Evolutionary conservation across 140 eudicot species (phyloP).

Genomic region (Artemisia princeps): DNA sequence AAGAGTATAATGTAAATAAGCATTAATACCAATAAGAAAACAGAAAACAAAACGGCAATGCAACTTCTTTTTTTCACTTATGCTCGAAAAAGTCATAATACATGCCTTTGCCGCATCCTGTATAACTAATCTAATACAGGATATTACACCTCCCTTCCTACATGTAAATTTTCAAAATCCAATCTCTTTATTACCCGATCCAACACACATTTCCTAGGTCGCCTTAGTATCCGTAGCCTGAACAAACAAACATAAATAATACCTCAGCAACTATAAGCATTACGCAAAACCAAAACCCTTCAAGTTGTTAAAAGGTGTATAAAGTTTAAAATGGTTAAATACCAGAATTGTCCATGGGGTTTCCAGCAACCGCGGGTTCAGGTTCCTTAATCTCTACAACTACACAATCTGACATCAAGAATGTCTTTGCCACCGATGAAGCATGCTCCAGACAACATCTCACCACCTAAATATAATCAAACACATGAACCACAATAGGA

Average conservation of each 20-base stretch:
- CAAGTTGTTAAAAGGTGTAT: too few species aligned
- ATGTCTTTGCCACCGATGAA: conserved; percentile 83
- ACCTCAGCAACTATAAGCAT: neutral
- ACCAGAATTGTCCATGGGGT: conserved; percentile 91
- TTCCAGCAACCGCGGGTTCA: conserved; percentile 52
- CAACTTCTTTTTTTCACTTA: neutral
- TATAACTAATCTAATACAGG: neutral
- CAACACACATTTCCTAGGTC: neutral
- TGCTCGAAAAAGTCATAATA: conserved; percentile 4
- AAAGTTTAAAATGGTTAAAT: neutral
- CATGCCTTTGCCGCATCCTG: conserved; percentile 12
- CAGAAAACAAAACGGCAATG: neutral
- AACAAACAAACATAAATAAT: neutral
- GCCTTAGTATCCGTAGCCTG: conserved; percentile 42
- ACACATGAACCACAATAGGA: neutral
- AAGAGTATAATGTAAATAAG: too few species aligned
- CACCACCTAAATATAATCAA: conserved; percentile 48
- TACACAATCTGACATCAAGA: conserved; percentile 88
- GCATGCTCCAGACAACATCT: conserved; percentile 93
- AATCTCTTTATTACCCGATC: neutral
- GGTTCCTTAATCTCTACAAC: conserved; percentile 95
- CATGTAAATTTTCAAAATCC: neutral
- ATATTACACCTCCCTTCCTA: neutral
- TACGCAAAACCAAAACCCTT: neutral
- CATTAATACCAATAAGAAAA: neutral